Conservation (phyloP, 805 yeast species). For the Monosporozyma servazzii region DNA sequence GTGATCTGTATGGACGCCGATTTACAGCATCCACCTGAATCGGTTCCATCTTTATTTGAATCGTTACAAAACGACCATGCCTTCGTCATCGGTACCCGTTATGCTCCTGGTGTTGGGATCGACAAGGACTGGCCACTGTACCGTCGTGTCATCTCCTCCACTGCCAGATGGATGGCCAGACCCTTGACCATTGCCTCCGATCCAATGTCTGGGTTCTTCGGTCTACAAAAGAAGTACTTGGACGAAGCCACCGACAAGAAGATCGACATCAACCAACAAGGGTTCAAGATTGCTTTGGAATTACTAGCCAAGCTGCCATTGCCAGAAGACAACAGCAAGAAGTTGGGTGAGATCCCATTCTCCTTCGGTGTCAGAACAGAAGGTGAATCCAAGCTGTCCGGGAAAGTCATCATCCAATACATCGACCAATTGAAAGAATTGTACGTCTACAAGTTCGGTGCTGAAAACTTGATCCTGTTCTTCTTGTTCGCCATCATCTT, state of each 20-base stretch:
- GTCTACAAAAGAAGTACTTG: conserved; percentile 39
- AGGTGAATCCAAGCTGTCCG: conserved; percentile 43
- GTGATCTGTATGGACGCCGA: conserved; percentile 47
- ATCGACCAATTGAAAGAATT: conserved; percentile 39
- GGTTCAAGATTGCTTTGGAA: conserved; percentile 44
- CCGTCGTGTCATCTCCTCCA: conserved; percentile 40
- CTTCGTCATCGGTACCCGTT: conserved; percentile 42
- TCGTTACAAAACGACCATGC: conserved; percentile 32
- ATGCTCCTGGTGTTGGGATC: conserved; percentile 46
- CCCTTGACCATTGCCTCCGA: conserved; percentile 44
- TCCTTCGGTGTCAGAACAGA: conserved; percentile 47
- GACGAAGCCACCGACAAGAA: conserved; percentile 24
- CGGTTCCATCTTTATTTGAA: conserved; percentile 37
- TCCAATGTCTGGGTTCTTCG: conserved; percentile 47
- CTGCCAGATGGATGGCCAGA: conserved; percentile 41
- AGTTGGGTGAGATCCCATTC: conserved; percentile 41
- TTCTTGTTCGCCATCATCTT: conserved; percentile 26
- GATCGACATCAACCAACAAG: conserved; percentile 34
- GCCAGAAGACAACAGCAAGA: conserved; percentile 24
- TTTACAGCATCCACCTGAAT: conserved; percentile 45
- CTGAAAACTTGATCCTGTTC: conserved; percentile 30
- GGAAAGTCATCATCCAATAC: conserved; percentile 42
- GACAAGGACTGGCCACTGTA: conserved; percentile 46
- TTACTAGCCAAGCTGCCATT: conserved; percentile 39
- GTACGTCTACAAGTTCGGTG: conserved; percentile 39